These are phyloP conservation scores for Cydonia oblonga DNA, from an alignment of 331 rosid genomes.

Conservation along the genomic window DNA sequence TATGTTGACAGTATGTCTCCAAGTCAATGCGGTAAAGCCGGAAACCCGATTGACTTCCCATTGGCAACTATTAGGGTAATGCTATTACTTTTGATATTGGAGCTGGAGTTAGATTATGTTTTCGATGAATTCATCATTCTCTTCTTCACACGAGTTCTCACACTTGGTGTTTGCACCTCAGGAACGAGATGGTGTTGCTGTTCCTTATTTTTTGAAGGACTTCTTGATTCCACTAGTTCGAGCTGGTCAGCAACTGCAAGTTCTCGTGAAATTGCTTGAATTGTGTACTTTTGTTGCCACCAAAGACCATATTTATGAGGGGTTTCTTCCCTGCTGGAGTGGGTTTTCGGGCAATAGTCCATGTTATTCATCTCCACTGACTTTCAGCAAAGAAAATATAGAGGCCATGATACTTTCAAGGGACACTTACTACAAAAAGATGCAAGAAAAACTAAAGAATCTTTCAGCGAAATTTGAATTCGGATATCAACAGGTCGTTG, in stretches of 20 bases:
- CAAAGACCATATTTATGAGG: conserved; percentile 42
- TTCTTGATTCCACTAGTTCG: conserved; percentile 67
- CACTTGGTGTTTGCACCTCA: conserved; percentile 30
- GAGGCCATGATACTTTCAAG: conserved; percentile 51
- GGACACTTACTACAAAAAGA: conserved; percentile 51
- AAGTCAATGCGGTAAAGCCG: conserved; percentile 25
- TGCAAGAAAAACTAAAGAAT: conserved; percentile 54
- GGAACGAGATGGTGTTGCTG: conserved; percentile 64
- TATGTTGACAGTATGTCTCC: conserved; percentile 26
- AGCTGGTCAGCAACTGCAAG: conserved; percentile 96
- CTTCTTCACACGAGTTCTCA: conserved; percentile 23
- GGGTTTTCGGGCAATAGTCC: conserved; percentile 48
- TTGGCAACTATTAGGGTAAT: conserved; percentile 58
- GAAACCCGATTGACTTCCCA: conserved; percentile 36
- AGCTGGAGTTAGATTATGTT: conserved; percentile 7
- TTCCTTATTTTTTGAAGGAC: conserved; percentile 73
- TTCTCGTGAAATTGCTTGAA: conserved; percentile 76
- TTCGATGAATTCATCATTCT: conserved; percentile 12
- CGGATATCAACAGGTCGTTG: conserved; percentile 59
- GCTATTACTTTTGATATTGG: conserved; percentile 5
- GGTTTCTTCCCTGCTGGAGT: conserved; percentile 79
- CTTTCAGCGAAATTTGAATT: conserved; percentile 45
- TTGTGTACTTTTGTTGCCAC: conserved; percentile 50
- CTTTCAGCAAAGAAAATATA: conserved; percentile 48
- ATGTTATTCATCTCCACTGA: conserved; percentile 46